A percentile compares a stretch with the other conserved stretches of the same genome.
Conservation (phyloP, 768 basidiomycete genomes). For the Termitomyces bulborhizus region DNA sequence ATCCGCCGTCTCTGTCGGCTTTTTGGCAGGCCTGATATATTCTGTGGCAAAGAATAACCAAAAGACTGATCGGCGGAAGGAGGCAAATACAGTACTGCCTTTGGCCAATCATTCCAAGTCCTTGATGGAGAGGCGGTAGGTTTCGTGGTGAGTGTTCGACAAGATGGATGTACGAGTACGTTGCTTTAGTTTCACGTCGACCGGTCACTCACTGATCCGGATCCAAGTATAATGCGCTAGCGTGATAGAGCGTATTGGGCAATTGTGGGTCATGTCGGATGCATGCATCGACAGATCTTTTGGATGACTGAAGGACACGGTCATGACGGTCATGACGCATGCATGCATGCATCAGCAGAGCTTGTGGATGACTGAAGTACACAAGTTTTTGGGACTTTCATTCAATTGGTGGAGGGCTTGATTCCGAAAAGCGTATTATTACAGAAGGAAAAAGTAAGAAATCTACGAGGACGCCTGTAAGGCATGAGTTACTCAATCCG, state of each 20-base stretch:
- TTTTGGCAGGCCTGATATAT: conserved; percentile 88
- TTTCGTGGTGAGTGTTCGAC: background rate
- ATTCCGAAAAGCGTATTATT: background rate
- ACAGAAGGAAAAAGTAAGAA: too few species aligned
- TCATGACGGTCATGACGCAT: too few species aligned
- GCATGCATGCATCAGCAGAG: background rate
- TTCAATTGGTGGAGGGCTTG: background rate
- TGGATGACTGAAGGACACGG: background rate
- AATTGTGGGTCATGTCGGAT: background rate
- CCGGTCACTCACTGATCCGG: background rate
- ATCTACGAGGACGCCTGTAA: too few species aligned
- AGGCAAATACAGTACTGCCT: conserved; percentile 47
- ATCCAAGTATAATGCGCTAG: background rate
- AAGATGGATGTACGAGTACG: background rate
- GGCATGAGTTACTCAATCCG: too few species aligned
- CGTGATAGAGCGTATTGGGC: background rate
- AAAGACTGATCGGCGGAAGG: conserved; percentile 61
- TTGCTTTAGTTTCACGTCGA: background rate
- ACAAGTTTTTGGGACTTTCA: background rate
- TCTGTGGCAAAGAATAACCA: conserved; percentile 94
- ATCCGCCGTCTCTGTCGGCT: conserved; percentile 81
- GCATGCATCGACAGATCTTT: background rate
- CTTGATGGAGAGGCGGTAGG: background rate
- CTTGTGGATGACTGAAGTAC: background rate
- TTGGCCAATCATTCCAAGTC: conserved; percentile 31